A percentile compares a stretch with the other conserved stretches of the same genome.
Conservation (phyloP, 345 rosid species). For the Pistacia vera region DNA sequence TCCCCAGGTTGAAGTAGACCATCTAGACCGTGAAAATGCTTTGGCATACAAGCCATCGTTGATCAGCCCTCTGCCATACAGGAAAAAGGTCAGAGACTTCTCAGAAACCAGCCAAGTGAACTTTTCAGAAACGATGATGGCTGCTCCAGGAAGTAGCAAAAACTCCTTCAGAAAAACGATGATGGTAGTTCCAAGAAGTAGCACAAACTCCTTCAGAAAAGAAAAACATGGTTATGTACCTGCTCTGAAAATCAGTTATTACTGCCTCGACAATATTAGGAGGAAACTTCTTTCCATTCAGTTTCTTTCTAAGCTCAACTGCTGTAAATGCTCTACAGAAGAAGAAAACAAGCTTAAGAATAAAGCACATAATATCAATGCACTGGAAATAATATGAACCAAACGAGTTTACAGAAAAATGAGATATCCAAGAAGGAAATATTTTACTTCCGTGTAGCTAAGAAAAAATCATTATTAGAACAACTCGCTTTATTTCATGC, state of each 20-base stretch:
- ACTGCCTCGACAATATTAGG: conserved; percentile 46
- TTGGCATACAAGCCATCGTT: no score
- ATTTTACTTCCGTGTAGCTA: not conserved
- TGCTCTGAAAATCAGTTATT: conserved; percentile 53
- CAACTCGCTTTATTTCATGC: not conserved
- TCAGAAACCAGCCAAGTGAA: no score
- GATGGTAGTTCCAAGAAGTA: conserved; percentile 11
- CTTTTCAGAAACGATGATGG: no score
- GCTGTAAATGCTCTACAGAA: conserved; percentile 66
- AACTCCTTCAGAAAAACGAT: no score
- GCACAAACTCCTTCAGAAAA: not conserved
- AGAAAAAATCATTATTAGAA: not conserved
- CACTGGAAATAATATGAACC: not conserved
- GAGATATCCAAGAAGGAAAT: not conserved
- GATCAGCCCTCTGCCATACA: no score
- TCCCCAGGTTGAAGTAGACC: no score
- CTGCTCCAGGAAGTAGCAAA: no score
- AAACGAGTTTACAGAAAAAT: not conserved
- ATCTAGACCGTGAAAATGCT: no score
- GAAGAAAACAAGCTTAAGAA: not conserved
- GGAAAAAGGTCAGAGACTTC: no score
- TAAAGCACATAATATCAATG: not conserved
- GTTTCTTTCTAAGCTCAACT: conserved; percentile 74
- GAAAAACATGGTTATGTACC: conserved; percentile 40
- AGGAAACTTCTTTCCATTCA: conserved; percentile 59